These are phyloP conservation scores for Lolium rigidum DNA, from an alignment of 176 grass and related monocot genomes.

Conservation along the genomic window DNA sequence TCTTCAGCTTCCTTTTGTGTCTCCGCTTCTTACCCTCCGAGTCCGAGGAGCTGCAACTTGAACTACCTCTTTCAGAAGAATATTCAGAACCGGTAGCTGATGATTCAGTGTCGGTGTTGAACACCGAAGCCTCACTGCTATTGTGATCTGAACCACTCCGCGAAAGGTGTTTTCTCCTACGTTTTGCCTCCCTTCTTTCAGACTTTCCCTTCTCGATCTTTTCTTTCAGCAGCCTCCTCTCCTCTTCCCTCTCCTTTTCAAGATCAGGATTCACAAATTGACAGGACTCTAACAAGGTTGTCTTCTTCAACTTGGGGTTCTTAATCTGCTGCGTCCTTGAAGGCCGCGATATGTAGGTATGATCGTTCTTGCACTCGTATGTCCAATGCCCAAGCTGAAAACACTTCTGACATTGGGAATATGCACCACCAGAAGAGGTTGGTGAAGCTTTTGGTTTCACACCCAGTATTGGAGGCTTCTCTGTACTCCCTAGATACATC, in stretches of 20 bases:
- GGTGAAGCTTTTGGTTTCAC: slow-evolving; percentile 60
- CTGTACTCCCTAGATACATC: slow-evolving; percentile 90
- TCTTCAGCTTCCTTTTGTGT: slow-evolving; percentile 68
- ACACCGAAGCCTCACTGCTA: slow-evolving; percentile 66
- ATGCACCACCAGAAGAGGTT: slow-evolving; percentile 41
- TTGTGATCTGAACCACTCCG: slow-evolving; percentile 58
- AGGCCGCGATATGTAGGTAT: slow-evolving; percentile 67
- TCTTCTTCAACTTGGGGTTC: slow-evolving; percentile 80
- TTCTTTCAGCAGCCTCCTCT: slow-evolving; percentile 46
- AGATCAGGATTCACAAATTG: slow-evolving; percentile 70
- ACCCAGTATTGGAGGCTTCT: slow-evolving; percentile 68
- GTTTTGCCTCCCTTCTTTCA: slow-evolving; percentile 54
- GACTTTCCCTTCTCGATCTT: slow-evolving; percentile 39
- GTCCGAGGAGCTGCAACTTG: slow-evolving; percentile 64
- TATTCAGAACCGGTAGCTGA: slow-evolving; percentile 54
- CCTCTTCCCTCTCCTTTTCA: slow-evolving; percentile 55
- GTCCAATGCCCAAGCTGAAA: slow-evolving; percentile 84
- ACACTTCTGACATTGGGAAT: slow-evolving; percentile 79
- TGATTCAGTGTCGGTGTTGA: slow-evolving; percentile 65
- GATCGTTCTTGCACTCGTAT: slow-evolving; percentile 83
- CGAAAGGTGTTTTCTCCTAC: slow-evolving; percentile 63
- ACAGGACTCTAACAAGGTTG: slow-evolving; percentile 43
- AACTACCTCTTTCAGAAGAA: slow-evolving; percentile 66
- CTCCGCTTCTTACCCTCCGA: slow-evolving; percentile 60
- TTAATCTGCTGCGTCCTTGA: slow-evolving; percentile 73